Evolutionary conservation across 257 asterid genomes (phyloP), one percentile per base, ranked within the genome.

Genomic region (Galeopsis tetrahit): DNA sequence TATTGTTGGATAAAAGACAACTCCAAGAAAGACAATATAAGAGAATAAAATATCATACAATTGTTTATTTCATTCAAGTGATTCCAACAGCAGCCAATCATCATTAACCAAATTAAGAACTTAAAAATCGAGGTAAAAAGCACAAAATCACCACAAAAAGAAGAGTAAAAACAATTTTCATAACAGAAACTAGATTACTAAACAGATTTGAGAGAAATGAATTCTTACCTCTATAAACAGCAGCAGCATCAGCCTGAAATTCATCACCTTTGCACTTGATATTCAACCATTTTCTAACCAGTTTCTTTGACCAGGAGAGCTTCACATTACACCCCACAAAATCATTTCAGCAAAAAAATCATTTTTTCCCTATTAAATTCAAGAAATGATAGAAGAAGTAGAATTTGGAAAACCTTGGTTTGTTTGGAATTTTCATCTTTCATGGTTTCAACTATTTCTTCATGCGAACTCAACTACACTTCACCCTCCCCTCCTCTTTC

Each of bases 291-390:
- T 85, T 93, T 67, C 95, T 80, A 63, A 90, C 85, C 86, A 94
- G 78, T 76, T 77, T 95, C 87, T 82, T 90, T 57, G 99, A 78
- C 99, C 99, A 95, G 10, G 97, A 92, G 70, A 95, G 86, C 99
- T 95, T 81, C 87, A 84, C 49, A 65, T 13, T 66, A 71, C 2
- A 40, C 67, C 69, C 78, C 85, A 73, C 46, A 77, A 75, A 48
- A 38, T 35, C 74, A 78, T 56, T 34, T 53, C 61, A 75, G 69
- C 36, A 69, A 77, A 62, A 62, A 6, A 48, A 44, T 14, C 10
- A 11, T 10, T 17, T 46, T 39, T 32, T 53, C 4, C 64, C 33
- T 8, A 8, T 60, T 67, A 33, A 68, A 44, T 66, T 32, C 28
- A 43, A 35, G 55, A 69, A 28, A 43, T 13, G 17, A 10, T 0